A percentile compares a stretch with the other conserved stretches of the same genome.
Evolutionary conservation across 1,139 yeast genomes (phyloP).

Genomic region (Suhomyces choctaworum): DNA sequence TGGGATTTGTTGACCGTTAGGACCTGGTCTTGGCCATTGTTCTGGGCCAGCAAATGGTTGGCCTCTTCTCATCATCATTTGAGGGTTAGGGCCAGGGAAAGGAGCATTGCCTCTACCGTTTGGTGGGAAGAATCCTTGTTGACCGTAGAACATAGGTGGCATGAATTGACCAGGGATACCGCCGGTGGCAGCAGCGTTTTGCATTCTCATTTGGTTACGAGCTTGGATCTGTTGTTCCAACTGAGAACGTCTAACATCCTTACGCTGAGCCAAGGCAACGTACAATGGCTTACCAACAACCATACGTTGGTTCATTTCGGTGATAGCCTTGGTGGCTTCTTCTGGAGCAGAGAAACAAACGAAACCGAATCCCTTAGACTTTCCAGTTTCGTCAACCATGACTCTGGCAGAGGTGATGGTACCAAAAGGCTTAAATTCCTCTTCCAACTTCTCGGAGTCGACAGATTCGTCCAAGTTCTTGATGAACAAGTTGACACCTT

Average conservation of each 20-base stretch:
- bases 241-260: conserved; percentile 96
- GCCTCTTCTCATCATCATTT: conserved; percentile 80
- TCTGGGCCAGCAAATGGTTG: conserved; percentile 54
- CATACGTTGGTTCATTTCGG: conserved; percentile 98
- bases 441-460: conserved; percentile 88
- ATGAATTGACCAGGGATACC: conserved; percentile 96
- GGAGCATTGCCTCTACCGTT: conserved; percentile 81
- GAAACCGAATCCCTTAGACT: conserved; percentile 97
- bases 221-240: conserved; percentile 98
- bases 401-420: conserved; percentile 95
- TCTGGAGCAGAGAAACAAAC: conserved; percentile 98
- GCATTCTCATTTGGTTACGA: conserved; percentile 97
- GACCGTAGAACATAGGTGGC: conserved; percentile 92
- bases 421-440: conserved; percentile 93
- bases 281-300: conserved; percentile 94
- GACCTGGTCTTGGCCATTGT: conserved; percentile 78
- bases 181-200: conserved; percentile 84
- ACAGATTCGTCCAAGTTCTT: conserved; percentile 94
- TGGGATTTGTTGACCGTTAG: conserved; percentile 78
- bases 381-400: conserved; percentile 92
- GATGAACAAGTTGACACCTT: conserved; percentile 95
- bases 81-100: conserved; percentile 77
- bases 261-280: conserved; percentile 98
- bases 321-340: conserved; percentile 98
- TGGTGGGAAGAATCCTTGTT: conserved; percentile 82